phyloP scores from a whole-genome alignment of 352 stramenopile genomes.

The Elongisporangium prolatum region DNA sequence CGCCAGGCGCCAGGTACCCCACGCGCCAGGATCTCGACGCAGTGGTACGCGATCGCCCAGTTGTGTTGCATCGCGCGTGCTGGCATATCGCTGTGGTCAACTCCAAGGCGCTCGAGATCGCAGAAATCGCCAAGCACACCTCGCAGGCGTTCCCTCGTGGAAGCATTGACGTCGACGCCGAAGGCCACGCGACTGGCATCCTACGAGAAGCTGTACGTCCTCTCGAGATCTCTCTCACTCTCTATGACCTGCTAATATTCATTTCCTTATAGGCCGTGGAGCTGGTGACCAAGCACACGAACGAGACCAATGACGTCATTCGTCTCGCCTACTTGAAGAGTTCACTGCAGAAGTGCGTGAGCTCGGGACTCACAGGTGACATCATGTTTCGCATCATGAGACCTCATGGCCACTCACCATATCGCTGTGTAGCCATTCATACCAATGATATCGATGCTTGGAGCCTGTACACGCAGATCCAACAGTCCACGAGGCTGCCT shows the following conservation, averaged over 20 bases:
- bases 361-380: constrained; percentile 67
- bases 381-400: neutral
- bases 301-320: constrained; percentile 27
- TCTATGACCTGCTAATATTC: constrained; percentile 2
- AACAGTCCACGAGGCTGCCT: constrained; percentile 43
- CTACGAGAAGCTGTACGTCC: constrained; percentile 54
- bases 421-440: constrained; percentile 47
- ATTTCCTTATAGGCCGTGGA: constrained; percentile 43
- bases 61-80: constrained; percentile 85
- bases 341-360: constrained; percentile 58
- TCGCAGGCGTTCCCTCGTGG: constrained; percentile 28
- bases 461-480: constrained; percentile 75
- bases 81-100: constrained; percentile 89
- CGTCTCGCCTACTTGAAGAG: constrained; percentile 54
- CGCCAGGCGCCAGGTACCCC: constrained; percentile 49
- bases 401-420: constrained; percentile 1
- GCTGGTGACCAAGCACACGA: constrained; percentile 65
- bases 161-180: constrained; percentile 59
- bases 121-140: constrained; percentile 27
- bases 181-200: constrained; percentile 52
- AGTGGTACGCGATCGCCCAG: constrained; percentile 54
- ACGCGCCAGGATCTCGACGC: constrained; percentile 74
- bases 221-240: neutral
- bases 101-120: constrained; percentile 75
- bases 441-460: constrained; percentile 84